Percentiles rank a stretch among this genome's conserved stretches.
Evolutionary conservation across 1,139 yeast species (phyloP).

Genomic region (Yamadazyma trypodendri): DNA sequence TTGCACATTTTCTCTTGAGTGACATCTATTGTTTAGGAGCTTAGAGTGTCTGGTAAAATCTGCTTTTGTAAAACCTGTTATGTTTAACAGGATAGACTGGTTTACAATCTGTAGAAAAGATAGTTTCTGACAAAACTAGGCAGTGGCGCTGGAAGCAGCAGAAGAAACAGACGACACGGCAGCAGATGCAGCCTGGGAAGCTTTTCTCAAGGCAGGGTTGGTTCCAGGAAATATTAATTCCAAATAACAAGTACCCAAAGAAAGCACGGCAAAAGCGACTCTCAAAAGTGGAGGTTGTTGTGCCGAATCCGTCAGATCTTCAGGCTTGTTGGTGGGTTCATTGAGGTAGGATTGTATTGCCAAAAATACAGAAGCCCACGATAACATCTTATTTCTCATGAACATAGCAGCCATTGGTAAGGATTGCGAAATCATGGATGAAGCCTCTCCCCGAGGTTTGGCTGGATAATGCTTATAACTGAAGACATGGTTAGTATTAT

Average conservation of each 20-base stretch:
- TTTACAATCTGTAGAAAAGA: too few species aligned
- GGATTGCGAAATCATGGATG: slow-evolving; percentile 52
- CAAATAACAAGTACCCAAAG: slow-evolving; percentile 53
- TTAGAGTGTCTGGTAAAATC: too few species aligned
- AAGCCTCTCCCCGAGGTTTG: slow-evolving; percentile 46
- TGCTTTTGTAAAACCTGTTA: too few species aligned
- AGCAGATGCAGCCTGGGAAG: slow-evolving; percentile 13
- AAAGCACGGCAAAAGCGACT: slow-evolving; percentile 45
- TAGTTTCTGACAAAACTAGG: too few species aligned
- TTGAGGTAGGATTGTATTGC: slow-evolving; percentile 50
- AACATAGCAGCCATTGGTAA: slow-evolving; percentile 73
- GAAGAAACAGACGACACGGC: slow-evolving; percentile 22
- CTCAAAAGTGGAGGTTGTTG: slow-evolving; percentile 43
- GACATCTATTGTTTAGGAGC: too few species aligned
- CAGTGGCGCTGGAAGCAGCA: slow-evolving; percentile 21
- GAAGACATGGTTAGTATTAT: slow-evolving; percentile 3
- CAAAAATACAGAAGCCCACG: slow-evolving; percentile 58
- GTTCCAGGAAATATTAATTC: slow-evolving; percentile 44
- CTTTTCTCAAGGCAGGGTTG: slow-evolving; percentile 26
- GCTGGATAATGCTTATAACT: slow-evolving; percentile 49
- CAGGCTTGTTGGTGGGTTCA: slow-evolving; percentile 44
- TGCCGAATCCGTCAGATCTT: slow-evolving; percentile 21
- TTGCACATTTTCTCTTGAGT: too few species aligned
- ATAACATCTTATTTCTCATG: slow-evolving; percentile 49
- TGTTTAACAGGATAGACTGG: too few species aligned